These are phyloP conservation scores for Stevia rebaudiana DNA, from an alignment of 140 eudicot species.

Conservation along the genomic window DNA sequence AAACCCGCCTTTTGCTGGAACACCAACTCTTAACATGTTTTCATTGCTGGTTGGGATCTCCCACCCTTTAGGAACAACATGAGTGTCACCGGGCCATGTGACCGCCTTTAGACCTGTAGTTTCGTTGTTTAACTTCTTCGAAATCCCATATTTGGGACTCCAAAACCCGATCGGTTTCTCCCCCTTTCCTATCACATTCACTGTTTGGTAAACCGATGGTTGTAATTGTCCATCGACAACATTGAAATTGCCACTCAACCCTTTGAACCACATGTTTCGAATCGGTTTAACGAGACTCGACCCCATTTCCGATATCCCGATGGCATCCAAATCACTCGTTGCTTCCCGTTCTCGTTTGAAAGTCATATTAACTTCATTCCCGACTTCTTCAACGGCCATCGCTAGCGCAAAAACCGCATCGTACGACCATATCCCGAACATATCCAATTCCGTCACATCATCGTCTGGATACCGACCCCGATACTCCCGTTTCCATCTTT, in stretches of 20 bases:
- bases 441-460: conserved; percentile 28
- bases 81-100: conserved; percentile 55
- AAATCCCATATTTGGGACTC: conserved; percentile 32
- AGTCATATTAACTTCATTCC: background rate
- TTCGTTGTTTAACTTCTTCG: conserved; percentile 14
- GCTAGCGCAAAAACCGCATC: conserved; percentile 38
- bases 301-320: conserved; percentile 43
- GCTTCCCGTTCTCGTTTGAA: background rate
- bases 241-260: conserved; percentile 44
- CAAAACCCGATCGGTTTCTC: conserved; percentile 42
- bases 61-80: conserved; percentile 48
- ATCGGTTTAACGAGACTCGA: conserved; percentile 27
- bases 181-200: conserved; percentile 40
- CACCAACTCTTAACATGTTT: conserved; percentile 40
- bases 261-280: conserved; percentile 30
- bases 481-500: conserved; percentile 36
- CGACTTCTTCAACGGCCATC: conserved; percentile 29
- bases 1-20: conserved; percentile 45
- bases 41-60: conserved; percentile 39
- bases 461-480: conserved; percentile 29
- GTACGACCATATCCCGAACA: conserved; percentile 51
- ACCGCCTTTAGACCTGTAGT: conserved; percentile 25
- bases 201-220: conserved; percentile 37
- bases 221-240: conserved; percentile 40
- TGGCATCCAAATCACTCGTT: conserved; percentile 33